Evolutionary conservation across 495 filamentous ascomycete genomes (phyloP).

Genomic region (Penicillium pancosmium): DNA sequence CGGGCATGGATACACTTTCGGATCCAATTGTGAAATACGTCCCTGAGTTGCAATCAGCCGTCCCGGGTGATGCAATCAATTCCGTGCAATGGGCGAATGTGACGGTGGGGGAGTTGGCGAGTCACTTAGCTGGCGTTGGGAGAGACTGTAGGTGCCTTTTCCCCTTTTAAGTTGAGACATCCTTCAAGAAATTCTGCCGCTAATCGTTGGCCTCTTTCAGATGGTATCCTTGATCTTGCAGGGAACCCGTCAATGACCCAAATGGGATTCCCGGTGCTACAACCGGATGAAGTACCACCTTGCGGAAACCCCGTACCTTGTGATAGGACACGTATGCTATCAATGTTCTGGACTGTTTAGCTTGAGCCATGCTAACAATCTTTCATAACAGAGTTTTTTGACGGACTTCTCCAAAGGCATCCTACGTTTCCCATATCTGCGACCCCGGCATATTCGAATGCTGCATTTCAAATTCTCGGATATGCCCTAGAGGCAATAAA

Average conservation of each 20-base stretch:
- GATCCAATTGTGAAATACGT: conserved; percentile 51
- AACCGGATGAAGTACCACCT: conserved; percentile 16
- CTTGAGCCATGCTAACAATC: background rate
- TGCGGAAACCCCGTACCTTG: conserved; percentile 27
- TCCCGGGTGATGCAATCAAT: conserved; percentile 33
- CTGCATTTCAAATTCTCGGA: conserved; percentile 56
- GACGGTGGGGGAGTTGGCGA: conserved; percentile 55
- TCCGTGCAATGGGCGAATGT: conserved; percentile 55
- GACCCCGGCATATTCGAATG: conserved; percentile 62
- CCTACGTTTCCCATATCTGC: conserved; percentile 52
- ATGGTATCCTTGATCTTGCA: conserved; percentile 37
- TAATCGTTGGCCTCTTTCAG: conserved; percentile 9
- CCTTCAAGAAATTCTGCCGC: background rate
- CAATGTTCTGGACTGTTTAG: no score
- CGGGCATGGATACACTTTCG: conserved; percentile 44
- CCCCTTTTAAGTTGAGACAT: conserved; percentile 23
- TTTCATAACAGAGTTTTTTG: conserved; percentile 50
- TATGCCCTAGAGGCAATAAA: conserved; percentile 53
- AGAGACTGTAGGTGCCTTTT: conserved; percentile 50
- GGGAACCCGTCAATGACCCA: conserved; percentile 29
- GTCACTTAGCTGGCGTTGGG: conserved; percentile 53
- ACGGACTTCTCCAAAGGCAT: conserved; percentile 41
- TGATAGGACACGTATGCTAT: conserved; percentile 24
- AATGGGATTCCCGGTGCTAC: conserved; percentile 41
- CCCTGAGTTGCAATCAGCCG: conserved; percentile 49